Evolutionary conservation across 306 rosid species (phyloP).

Genomic region (Vigna reflexopilosa): DNA sequence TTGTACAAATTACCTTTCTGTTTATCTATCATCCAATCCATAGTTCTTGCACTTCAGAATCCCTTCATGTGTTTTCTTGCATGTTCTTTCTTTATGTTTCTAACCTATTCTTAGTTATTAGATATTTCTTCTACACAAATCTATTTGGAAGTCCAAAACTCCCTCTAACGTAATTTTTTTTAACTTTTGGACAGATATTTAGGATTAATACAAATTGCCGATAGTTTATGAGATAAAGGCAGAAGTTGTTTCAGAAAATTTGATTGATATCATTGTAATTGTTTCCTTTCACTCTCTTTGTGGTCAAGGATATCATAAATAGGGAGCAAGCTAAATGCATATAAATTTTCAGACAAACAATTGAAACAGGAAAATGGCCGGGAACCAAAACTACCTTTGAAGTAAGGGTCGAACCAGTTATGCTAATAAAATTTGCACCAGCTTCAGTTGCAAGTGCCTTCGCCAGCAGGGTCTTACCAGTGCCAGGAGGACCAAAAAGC

Average conservation of each 20-base stretch:
- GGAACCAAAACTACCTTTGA: conserved; percentile 71
- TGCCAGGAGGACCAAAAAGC: conserved; percentile 99
- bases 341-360: neutral
- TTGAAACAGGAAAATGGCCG: conserved; percentile 8
- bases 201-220: conserved; percentile 4
- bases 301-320: neutral
- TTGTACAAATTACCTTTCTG: neutral
- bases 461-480: conserved; percentile 98
- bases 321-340: neutral
- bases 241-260: neutral
- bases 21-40: conserved; percentile 1
- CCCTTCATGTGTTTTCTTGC: neutral
- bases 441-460: conserved; percentile 99
- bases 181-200: neutral
- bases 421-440: conserved; percentile 96
- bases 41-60: neutral
- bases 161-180: neutral
- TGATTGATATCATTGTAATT: neutral
- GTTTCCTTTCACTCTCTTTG: neutral
- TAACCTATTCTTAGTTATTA: neutral
- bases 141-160: neutral
- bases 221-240: neutral
- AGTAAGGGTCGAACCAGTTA: conserved; percentile 95
- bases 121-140: neutral
- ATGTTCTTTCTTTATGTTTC: neutral